Base-by-base conservation (phyloP, 2,329 filamentous ascomycete species). In the Aspergillus oerlinghausenensis region DNA sequence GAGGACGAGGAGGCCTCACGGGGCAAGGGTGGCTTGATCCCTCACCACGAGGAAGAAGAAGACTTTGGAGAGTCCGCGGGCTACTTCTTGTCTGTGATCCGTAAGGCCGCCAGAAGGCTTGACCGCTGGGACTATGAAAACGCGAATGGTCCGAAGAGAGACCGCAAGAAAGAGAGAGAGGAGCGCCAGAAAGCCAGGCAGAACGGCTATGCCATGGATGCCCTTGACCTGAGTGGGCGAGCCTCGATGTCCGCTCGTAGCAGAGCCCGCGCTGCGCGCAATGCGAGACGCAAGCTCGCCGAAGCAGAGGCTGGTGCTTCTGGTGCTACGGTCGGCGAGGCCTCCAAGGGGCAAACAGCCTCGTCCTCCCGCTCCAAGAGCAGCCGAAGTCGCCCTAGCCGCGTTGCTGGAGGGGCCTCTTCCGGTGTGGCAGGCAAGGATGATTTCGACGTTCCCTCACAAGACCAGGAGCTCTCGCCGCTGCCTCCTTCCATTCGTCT, bases 11-110 rank as follows among this genome's bases (percentile, higher is more conserved):
- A 67, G 49, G 65, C 67, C 11, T 73, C 72, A 2, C 77, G 73
- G 69, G 77, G 75, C 6, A 73, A 75, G 40, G 77, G 75, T 19
- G 76, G 76, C 3, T 55, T 79, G 9, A 65, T 74, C 29, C 74
- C 75, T 1, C 74, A 75, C 43, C 73, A 72, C 3, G 65, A 66
- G 3, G 75, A 77, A 55, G 69, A 76, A 50, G 78, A 80, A 56
- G 78, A 80, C 58, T 79, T 69, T 60, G 78, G 78, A 50, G 78
- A 79, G 60, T 74, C 76, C 52, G 76, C 75, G n/a, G 75, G 71
- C 50, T 73, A 72, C 54, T 79, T 73, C 65, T 63, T 76, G 23
- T 78, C 74, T 9, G 70, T 77, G 19, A 62, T 78, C 43, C 72
- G 73, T 48, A 77, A 77, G 60, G 75, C 73, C 19, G 60, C 69